Evolutionary conservation across 2,329 filamentous ascomycete species (phyloP), one percentile per base, ranked within the genome.

Genomic region (Parastagonospora avenae): DNA sequence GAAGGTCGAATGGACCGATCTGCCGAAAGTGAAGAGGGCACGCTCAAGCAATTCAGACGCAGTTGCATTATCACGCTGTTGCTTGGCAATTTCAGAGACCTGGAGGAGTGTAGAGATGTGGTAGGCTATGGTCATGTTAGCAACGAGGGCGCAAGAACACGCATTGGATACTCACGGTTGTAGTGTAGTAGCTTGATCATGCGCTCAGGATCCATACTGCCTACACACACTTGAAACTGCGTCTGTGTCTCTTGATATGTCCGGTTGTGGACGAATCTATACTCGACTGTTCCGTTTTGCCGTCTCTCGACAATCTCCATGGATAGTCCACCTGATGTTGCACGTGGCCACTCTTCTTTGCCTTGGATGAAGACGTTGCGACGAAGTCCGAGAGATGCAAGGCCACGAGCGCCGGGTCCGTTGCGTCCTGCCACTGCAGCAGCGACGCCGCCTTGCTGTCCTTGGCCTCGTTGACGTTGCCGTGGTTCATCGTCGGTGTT

Each of bases 31-130:
- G 76, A 97, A 97, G 5, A 99, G 82, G 0, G 93, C 92, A 39
- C 94, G 85, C 75, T 97, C 93, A 46, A 95, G 85, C 1, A 97
- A 82, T 64, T 97, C 92, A 3, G 91, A 88, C 0, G 93, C 87
- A 4, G 94, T 84, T 1, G 92, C 85, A 70, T 92, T 88, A 68
- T 97, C 94, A 46, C 91, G 86, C 68, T 97, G 91, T 60, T 96
- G 90, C 70, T 94, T 93, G 10, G 92, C 92, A 42, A 97, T 89
- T 70, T 91, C 91, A 55, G 91, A 95, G 27, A 96, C 92, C 70
- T 97, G 92, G 16, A 97, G 85, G n/a, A 97, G 82, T 2, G 91
- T 92, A 1, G 91, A 94, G 60, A 97, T 88, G 70, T 97, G 92
- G 71, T 97, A 97, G 3, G 93, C 82, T 84, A 52, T 32, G 33